Conservation (phyloP, 2,329 filamentous ascomycete genomes). For the Microdochium trichocladiopsis region DNA sequence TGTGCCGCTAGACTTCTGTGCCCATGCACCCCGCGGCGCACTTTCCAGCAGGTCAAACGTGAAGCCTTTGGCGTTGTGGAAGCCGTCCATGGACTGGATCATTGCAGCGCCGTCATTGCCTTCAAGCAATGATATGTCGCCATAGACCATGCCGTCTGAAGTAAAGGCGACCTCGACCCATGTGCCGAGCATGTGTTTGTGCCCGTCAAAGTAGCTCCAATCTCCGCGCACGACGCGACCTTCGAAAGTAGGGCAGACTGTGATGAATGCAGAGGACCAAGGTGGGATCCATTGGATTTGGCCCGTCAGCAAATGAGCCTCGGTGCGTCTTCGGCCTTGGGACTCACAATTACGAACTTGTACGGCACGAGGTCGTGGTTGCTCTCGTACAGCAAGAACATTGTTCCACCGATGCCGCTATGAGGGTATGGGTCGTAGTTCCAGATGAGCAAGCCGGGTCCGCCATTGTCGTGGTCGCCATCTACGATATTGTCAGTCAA, state of each 20-base stretch:
- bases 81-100: constrained; percentile 1
- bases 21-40: constrained; percentile 8
- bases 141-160: constrained; percentile 9
- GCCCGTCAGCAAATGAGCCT: background rate
- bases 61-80: constrained; percentile 8
- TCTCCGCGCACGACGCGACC: constrained; percentile 11
- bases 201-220: constrained; percentile 6
- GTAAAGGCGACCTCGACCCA: constrained; percentile 12
- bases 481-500: constrained; percentile 1
- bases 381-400: constrained; percentile 13
- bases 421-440: constrained; percentile 9
- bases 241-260: constrained; percentile 10
- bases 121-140: constrained; percentile 13
- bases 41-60: constrained; percentile 8
- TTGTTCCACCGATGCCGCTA: constrained; percentile 7
- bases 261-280: constrained; percentile 6
- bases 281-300: constrained; percentile 7
- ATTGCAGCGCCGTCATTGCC: constrained; percentile 13
- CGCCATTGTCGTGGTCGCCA: constrained; percentile 9
- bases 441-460: constrained; percentile 9
- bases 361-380: constrained; percentile 12
- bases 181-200: constrained; percentile 10
- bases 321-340: too few relatives aligned
- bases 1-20: constrained; percentile 10
- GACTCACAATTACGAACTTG: constrained; percentile 8